Conservation (phyloP, 108 stramenopile species). For the Nitzschia sp. region DNA sequence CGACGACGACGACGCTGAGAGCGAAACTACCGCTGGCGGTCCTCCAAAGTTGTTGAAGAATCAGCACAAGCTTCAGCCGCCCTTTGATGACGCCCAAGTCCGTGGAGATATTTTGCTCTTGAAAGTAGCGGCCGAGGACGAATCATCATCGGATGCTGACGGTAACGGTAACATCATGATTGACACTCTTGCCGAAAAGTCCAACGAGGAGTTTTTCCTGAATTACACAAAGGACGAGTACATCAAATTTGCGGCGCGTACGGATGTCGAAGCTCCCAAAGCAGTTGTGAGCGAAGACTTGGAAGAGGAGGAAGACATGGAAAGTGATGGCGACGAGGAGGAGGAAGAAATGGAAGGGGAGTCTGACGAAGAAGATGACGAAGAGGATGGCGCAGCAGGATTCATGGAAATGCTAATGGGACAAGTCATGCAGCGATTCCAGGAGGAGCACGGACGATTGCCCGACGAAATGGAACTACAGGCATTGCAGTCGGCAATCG, state of each 20-base stretch:
- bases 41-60: not conserved
- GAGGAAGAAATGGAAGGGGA: conserved; percentile 49
- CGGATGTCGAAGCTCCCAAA: conserved; percentile 48
- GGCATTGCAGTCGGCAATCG: conserved; percentile 70
- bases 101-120: conserved; percentile 80
- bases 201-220: conserved; percentile 87
- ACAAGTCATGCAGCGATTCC: conserved; percentile 71
- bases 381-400: conserved; percentile 68
- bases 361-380: conserved; percentile 38
- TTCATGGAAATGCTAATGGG: conserved; percentile 74
- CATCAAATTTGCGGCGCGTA: conserved; percentile 72
- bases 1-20: not conserved
- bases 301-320: conserved; percentile 27
- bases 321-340: conserved; percentile 40
- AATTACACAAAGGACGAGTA: conserved; percentile 82
- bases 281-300: conserved; percentile 1
- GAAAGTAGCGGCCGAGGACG: conserved; percentile 56
- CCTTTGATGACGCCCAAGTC: conserved; percentile 61
- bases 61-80: conserved; percentile 75
- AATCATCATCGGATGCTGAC: not conserved
- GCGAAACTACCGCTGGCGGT: no score
- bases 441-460: conserved; percentile 80
- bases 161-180: no score
- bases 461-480: conserved; percentile 76
- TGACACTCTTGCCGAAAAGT: not conserved